Base-by-base conservation (phyloP, 108 stramenopile species). In the Nannochloropsis salina region DNA sequence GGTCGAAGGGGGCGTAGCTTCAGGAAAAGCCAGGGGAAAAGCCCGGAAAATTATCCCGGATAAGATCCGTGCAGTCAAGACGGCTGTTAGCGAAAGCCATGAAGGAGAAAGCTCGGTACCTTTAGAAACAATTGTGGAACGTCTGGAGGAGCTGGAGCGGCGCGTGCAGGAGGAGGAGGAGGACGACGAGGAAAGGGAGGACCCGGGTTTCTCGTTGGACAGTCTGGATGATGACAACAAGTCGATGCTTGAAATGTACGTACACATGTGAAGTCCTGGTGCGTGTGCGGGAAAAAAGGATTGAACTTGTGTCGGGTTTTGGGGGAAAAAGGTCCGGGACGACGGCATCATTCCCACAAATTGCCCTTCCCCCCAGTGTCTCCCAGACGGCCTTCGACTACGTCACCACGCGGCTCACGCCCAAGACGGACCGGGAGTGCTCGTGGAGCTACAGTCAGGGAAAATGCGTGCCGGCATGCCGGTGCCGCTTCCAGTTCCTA, bases 391-490 rank as follows among this genome's bases (percentile, higher is more conserved):
- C n/a, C 61, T 74, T 74, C 0, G 61, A 74, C 8, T 74, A 74
- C 61, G 8, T 74, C 61, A 74, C 61, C 61, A 74, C 61, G 20
- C 61, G 61, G 4, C 61, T 74, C 61, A 74, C 61, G 20, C 61
- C 61, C 6, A 74, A 74, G 8, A 74, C 61, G 5, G 61, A 74
- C 61, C 61, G 61, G 61, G 20, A 74, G n/a, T 74, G 61, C 61
- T 74, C 61, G 20, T 74, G 61, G 61, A 74, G 61, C 61, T 74
- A 74, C 61, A 74, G 61, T n/a, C 61, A 74, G n/a, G 15, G 61
- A 15, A 74, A 74, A n/a, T 74, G 61, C n/a, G 61, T 74, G 8
- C 61, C 61, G 20, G n/a, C 3, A 6, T 74, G 61, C 61, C 61
- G 61, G 61, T 74, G 61, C 61, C n/a, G 20, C 61, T 74, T n/a